phyloP scores from a whole-genome alignment of 164 flowering plant genomes.

The Tinospora cordifolia region DNA sequence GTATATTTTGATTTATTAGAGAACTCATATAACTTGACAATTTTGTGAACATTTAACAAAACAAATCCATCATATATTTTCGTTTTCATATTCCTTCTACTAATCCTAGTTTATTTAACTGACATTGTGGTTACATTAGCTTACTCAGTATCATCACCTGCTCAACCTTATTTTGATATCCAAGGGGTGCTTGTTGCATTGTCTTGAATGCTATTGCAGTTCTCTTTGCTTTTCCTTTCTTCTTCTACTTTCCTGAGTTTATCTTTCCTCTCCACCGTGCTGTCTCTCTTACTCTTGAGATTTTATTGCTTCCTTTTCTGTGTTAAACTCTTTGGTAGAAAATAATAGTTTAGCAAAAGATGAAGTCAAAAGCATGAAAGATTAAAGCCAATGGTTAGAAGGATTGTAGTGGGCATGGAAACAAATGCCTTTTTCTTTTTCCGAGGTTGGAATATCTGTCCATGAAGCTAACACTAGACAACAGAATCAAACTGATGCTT shows the following conservation, averaged over 20 bases:
- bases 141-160: neutral
- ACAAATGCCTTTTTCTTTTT: neutral
- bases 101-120: neutral
- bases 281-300: neutral
- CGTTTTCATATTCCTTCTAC: neutral
- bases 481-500: neutral
- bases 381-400: neutral
- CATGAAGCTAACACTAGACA: slow-evolving; percentile 1
- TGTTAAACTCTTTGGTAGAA: neutral
- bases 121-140: neutral
- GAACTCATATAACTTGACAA: neutral
- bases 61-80: neutral
- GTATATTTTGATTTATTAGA: too few species aligned
- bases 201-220: neutral
- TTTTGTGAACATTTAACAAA: neutral
- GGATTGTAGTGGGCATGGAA: neutral
- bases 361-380: neutral
- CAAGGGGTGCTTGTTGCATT: neutral
- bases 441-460: slow-evolving; percentile 1
- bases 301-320: neutral
- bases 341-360: neutral
- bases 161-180: neutral
- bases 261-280: neutral
- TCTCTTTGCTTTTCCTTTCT: neutral
- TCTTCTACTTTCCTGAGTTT: too few species aligned